Conservation (phyloP, 2,329 filamentous ascomycete genomes). For the Podosphaera fusca region DNA sequence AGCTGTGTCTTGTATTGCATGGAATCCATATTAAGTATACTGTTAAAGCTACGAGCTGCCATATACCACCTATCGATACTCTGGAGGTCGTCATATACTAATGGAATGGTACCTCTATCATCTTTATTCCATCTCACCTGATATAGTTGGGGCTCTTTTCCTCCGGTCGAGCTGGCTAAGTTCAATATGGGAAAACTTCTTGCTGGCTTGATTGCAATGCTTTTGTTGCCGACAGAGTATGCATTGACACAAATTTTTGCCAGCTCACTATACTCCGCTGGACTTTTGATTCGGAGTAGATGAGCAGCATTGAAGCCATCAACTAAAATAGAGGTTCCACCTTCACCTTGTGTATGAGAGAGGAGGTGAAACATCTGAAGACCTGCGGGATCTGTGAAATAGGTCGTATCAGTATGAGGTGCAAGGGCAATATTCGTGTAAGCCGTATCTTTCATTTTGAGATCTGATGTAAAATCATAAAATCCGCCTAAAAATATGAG, state of each 20-base stretch:
- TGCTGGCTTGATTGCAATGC: constrained; percentile 56
- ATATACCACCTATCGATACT: constrained; percentile 40
- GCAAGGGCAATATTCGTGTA: constrained; percentile 70
- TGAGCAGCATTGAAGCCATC: constrained; percentile 61
- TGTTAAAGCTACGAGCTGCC: constrained; percentile 53
- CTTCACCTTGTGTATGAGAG: constrained; percentile 45
- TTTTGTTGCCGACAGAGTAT: constrained; percentile 73
- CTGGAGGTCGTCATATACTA: constrained; percentile 1
- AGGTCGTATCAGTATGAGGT: constrained; percentile 85
- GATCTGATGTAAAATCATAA: constrained; percentile 74
- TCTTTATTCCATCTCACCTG: constrained; percentile 86
- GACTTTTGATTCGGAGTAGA: constrained; percentile 30
- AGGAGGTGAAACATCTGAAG: constrained; percentile 85
- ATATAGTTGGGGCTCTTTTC: constrained; percentile 21
- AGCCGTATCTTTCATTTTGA: constrained; percentile 70
- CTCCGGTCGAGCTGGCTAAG: constrained; percentile 23
- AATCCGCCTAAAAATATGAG: constrained; percentile 29
- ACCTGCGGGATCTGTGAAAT: constrained; percentile 80
- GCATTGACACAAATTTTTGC: constrained; percentile 36
- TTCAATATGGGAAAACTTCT: constrained; percentile 49
- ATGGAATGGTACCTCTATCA: constrained; percentile 41
- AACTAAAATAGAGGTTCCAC: constrained; percentile 61
- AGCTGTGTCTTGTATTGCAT: constrained; percentile 66
- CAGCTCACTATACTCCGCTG: constrained; percentile 33
- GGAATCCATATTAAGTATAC: constrained; percentile 38